Conservation (phyloP, 2,329 filamentous ascomycete genomes). For the Aureobasidium sp. region DNA sequence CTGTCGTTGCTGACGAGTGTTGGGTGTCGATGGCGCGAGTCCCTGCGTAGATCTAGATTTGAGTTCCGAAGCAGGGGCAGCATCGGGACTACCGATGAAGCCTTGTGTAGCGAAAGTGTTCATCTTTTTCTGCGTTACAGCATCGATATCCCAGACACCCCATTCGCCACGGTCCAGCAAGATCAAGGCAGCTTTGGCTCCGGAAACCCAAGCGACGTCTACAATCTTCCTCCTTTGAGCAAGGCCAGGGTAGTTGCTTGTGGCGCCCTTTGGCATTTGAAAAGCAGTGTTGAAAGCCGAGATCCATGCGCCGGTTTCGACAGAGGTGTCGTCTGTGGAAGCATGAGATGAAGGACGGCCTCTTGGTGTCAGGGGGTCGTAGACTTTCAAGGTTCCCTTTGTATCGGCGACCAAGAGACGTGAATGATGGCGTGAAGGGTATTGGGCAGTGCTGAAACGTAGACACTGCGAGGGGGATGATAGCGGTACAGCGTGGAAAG, state of each 20-base stretch:
- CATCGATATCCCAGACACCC: conserved; percentile 45
- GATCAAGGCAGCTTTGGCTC: conserved; percentile 40
- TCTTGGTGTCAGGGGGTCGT: conserved; percentile 39
- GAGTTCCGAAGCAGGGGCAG: conserved; percentile 18
- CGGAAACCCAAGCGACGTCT: conserved; percentile 42
- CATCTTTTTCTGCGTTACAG: conserved; percentile 19
- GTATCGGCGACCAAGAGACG: conserved; percentile 49
- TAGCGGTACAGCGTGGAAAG: conserved; percentile 43
- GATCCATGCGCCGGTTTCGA: conserved; percentile 24
- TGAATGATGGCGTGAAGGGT: conserved; percentile 47
- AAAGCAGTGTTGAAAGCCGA: conserved; percentile 25
- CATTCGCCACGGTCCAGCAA: conserved; percentile 46
- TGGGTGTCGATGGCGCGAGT: conserved; percentile 46
- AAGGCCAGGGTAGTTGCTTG: conserved; percentile 23
- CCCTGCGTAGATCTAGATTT: conserved; percentile 31
- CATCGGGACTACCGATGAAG: conserved; percentile 23
- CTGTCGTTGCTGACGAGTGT: conserved; percentile 41
- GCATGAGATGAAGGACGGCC: conserved; percentile 23
- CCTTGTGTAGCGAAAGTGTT: conserved; percentile 26
- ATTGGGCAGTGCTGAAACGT: conserved; percentile 48
- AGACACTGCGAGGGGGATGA: conserved; percentile 45
- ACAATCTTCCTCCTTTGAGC: conserved; percentile 42
- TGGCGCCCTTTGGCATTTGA: conserved; percentile 17
- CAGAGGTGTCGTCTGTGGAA: conserved; percentile 14
- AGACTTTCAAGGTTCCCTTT: conserved; percentile 47